phyloP scores from a whole-genome alignment of 345 rosid genomes.

The Pistacia atlantica region DNA sequence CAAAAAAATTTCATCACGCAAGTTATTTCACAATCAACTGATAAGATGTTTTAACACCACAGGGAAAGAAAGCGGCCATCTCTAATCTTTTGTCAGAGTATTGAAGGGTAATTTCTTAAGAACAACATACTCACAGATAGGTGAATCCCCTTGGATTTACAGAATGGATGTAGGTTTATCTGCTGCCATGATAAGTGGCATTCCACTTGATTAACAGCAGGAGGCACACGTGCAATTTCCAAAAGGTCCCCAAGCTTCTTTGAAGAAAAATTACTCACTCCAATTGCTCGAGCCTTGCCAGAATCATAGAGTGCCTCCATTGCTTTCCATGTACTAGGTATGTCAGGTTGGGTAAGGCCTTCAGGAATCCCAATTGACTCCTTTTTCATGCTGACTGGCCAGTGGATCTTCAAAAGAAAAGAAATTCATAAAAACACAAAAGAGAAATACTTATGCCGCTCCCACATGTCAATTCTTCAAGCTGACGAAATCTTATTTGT shows the following conservation, averaged over 20 bases:
- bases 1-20: not conserved
- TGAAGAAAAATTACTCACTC: conserved; percentile 45
- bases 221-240: conserved; percentile 30
- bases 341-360: conserved; percentile 43
- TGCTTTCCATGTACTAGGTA: conserved; percentile 60
- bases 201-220: conserved; percentile 60
- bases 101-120: not conserved
- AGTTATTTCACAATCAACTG: not conserved
- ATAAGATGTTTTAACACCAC: too few species aligned
- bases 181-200: conserved; percentile 69
- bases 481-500: too few species aligned
- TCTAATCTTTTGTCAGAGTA: not conserved
- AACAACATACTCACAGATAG: conserved; percentile 42
- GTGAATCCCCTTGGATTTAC: conserved; percentile 65
- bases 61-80: not conserved
- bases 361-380: conserved; percentile 30
- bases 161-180: conserved; percentile 48
- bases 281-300: conserved; percentile 54
- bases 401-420: conserved; percentile 10
- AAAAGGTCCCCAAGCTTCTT: conserved; percentile 41
- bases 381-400: conserved; percentile 12
- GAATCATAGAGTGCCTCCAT: conserved; percentile 50
- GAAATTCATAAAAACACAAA: too few species aligned
- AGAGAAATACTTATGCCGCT: too few species aligned
- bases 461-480: too few species aligned